Percentiles rank a stretch among this genome's conserved stretches.
These are phyloP conservation scores for Dactylonectria estremocensis DNA, from an alignment of 2,329 filamentous ascomycete species.

Conservation along the genomic window DNA sequence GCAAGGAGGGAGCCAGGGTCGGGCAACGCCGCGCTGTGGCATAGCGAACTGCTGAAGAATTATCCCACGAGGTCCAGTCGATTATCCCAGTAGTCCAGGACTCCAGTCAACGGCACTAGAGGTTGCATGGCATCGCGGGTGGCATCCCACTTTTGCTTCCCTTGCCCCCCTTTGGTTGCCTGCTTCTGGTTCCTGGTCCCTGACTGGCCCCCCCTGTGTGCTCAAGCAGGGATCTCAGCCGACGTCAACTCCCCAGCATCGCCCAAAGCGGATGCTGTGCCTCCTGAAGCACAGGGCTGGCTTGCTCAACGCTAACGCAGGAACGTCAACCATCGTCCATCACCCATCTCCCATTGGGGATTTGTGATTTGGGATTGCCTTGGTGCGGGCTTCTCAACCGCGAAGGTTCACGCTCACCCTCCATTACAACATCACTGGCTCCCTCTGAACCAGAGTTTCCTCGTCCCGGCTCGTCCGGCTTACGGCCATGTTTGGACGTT, in stretches of 20 bases:
- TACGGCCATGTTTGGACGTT: constrained; percentile 21
- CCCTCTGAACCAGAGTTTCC: background rate
- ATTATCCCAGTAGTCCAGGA: constrained; percentile 2
- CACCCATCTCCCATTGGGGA: background rate
- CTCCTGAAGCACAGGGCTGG: constrained; percentile 15
- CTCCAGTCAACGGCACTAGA: constrained; percentile 16
- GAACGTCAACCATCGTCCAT: constrained; percentile 14
- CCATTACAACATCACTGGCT: background rate
- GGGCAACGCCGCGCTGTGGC: constrained; percentile 12
- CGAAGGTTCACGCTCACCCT: background rate
- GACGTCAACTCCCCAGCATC: constrained; percentile 11
- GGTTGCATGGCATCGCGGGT: constrained; percentile 22
- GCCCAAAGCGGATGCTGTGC: constrained; percentile 17
- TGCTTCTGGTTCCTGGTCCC: background rate
- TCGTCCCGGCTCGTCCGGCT: background rate
- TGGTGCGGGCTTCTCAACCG: background rate
- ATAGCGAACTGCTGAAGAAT: constrained; percentile 15
- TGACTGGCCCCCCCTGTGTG: constrained; percentile 11
- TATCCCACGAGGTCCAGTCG: background rate
- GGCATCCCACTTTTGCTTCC: constrained; percentile 4
- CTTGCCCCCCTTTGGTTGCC: background rate
- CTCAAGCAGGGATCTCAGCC: constrained; percentile 21
- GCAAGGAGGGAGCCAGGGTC: background rate
- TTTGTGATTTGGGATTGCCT: background rate
- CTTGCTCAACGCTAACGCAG: constrained; percentile 21